phyloP scores from a whole-genome alignment of 2,329 filamentous ascomycete species.

The Teratosphaeria pseudoeucalypti region DNA sequence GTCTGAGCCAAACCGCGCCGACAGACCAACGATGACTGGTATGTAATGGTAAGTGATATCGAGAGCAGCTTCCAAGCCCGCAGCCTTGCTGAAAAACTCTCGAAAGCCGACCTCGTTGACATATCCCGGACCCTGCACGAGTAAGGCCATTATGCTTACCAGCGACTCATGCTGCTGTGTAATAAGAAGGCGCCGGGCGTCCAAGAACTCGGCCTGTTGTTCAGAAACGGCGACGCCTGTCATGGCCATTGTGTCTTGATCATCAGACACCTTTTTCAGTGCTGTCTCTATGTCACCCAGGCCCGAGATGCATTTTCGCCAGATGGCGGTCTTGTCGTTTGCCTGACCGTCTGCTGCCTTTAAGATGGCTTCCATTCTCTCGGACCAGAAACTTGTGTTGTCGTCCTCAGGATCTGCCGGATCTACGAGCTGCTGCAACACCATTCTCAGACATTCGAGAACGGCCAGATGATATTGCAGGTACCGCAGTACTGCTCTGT shows the following conservation, averaged over 20 bases:
- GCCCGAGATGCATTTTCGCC: conserved; percentile 62
- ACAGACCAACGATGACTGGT: conserved; percentile 65
- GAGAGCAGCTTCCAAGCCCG: conserved; percentile 65
- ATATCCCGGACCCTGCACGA: conserved; percentile 52
- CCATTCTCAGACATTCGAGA: conserved; percentile 71
- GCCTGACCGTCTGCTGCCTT: conserved; percentile 38
- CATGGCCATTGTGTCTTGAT: conserved; percentile 62
- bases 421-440: conserved; percentile 52
- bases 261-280: conserved; percentile 66
- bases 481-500: conserved; percentile 75
- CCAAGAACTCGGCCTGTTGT: conserved; percentile 65
- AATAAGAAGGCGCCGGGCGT: conserved; percentile 70
- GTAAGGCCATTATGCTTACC: conserved; percentile 65
- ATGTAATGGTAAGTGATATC: conserved; percentile 67
- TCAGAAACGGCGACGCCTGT: conserved; percentile 55
- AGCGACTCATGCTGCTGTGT: conserved; percentile 84
- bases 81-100: conserved; percentile 57
- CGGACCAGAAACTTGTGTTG: not conserved
- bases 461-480: conserved; percentile 76
- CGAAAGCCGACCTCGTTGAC: conserved; percentile 53
- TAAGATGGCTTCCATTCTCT: conserved; percentile 48
- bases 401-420: conserved; percentile 27
- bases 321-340: conserved; percentile 50
- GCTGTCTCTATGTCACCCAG: conserved; percentile 70
- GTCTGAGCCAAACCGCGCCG: conserved; percentile 66